Base-by-base conservation (phyloP, 768 basidiomycete species). In the Leccinum truebloodii region DNA sequence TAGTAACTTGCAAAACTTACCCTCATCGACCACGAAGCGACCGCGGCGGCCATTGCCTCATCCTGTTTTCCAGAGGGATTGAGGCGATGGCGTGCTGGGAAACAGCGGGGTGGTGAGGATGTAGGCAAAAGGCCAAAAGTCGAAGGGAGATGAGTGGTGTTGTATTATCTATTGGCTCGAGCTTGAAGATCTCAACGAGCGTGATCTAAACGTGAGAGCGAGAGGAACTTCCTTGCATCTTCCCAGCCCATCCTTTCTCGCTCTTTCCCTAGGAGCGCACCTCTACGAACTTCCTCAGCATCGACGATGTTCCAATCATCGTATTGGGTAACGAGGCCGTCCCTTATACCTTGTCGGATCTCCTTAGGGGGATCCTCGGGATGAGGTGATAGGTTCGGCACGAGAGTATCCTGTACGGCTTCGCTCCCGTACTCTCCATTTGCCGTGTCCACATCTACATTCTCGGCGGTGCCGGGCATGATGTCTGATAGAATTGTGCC, bases 201-300 rank as follows among this genome's bases (percentile, higher is more conserved):
- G 34, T 59, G 59, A 24, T 52, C 35, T 64, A 39, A 54, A 35
- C 41, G 63, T 54, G 46, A 55, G 39, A 59, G 57, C 18, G 63
- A 57, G 44, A 75, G 65, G 56, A 79, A 74, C 14, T 65, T 63
- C 52, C 67, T 71, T 3, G 80, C 87, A 53, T 85, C 85, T 54
- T 80, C 74, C 90, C 90, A 93, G 1, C 63, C 70, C 85, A 93
- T 88, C 57, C 92, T 77, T 76, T 93, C 90, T 54, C 89, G 79
- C 72, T 91, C 90, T 71, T 93, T 93, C 1, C 84, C 86, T 20
- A 75, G 56, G 32, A 58, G 68, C 62, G 75, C 73, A 0, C 92
- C 94, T 52, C 83, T 75, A 56, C 79, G 77, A 39, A 81, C 68
- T 76, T 97, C 96, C 69, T 89, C 90, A 30, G 71, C 78, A 69